phyloP scores from a whole-genome alignment of 1,284 basidiomycete species.

The Psilocybe mexicana region DNA sequence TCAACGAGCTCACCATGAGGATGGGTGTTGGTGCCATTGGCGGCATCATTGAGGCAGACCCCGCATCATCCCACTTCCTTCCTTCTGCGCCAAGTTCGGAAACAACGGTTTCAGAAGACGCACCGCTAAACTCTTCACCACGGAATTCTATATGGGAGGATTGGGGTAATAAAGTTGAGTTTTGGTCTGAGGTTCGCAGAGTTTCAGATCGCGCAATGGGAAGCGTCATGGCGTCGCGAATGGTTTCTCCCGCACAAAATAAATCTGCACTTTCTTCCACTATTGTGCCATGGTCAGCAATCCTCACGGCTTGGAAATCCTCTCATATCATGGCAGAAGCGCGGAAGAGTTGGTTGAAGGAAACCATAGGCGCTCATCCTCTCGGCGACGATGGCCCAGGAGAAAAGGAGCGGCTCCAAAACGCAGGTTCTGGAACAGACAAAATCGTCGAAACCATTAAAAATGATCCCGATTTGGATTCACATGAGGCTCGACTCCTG shows the following conservation, averaged over 20 bases:
- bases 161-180: slow-evolving; percentile 68
- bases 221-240: slow-evolving; percentile 49
- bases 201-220: slow-evolving; percentile 76
- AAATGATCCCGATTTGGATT: slow-evolving; percentile 71
- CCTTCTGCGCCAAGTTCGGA: slow-evolving; percentile 15
- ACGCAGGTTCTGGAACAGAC: slow-evolving; percentile 50
- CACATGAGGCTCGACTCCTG: slow-evolving; percentile 76
- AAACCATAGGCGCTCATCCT: slow-evolving; percentile 39
- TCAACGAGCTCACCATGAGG: slow-evolving; percentile 77
- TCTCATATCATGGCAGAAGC: slow-evolving; percentile 50
- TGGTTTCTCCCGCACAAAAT: slow-evolving; percentile 25
- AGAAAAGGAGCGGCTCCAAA: slow-evolving; percentile 37
- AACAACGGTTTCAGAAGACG: slow-evolving; percentile 14
- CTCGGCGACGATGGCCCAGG: slow-evolving; percentile 38
- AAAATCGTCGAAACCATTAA: slow-evolving; percentile 75
- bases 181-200: slow-evolving; percentile 67
- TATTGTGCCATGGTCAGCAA: slow-evolving; percentile 60
- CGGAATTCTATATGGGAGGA: slow-evolving; percentile 61
- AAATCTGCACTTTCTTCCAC: slow-evolving; percentile 54
- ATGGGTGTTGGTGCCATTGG: slow-evolving; percentile 79
- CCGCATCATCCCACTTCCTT: slow-evolving; percentile 27
- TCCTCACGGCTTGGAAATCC: slow-evolving; percentile 62
- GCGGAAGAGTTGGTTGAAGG: slow-evolving; percentile 64
- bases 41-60: slow-evolving; percentile 52
- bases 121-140: neutral